Evolutionary conservation across 129 eudicot species (phyloP).

Genomic region (Rutidosis leptorrhynchoides): DNA sequence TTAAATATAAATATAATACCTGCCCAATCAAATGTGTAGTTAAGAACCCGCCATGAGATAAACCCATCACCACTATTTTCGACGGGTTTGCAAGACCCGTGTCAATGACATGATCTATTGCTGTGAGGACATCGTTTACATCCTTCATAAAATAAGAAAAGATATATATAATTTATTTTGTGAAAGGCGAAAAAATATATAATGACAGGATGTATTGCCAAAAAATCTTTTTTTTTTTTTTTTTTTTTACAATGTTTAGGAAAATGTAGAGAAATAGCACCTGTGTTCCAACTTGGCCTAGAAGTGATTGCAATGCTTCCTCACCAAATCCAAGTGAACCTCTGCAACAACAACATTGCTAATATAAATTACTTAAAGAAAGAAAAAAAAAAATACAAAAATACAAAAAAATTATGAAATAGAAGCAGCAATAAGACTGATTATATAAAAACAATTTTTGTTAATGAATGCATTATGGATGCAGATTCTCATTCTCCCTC

Average conservation of each 20-base stretch:
- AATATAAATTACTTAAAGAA: constrained; percentile 9
- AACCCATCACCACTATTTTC: constrained; percentile 75
- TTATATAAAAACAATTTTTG: not conserved
- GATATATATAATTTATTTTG: too few species aligned
- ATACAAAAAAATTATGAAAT: too few species aligned
- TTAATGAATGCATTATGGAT: not conserved
- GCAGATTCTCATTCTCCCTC: not conserved
- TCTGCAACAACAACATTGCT: constrained; percentile 36
- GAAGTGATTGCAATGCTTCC: constrained; percentile 94
- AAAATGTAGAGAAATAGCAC: constrained; percentile 31
- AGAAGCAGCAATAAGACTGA: not conserved
- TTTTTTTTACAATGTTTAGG: not conserved
- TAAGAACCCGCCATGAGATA: constrained; percentile 96
- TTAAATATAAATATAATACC: constrained; percentile 49
- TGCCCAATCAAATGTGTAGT: constrained; percentile 94
- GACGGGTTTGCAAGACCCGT: constrained; percentile 79
- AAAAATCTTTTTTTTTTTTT: too few species aligned
- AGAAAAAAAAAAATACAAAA: not conserved
- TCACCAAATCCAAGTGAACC: constrained; percentile 99
- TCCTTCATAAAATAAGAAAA: constrained; percentile 51
- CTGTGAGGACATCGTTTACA: constrained; percentile 83
- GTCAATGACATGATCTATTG: constrained; percentile 62
- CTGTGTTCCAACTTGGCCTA: constrained; percentile 83
- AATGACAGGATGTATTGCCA: too few species aligned
- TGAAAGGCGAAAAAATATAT: not conserved